Percentiles rank a stretch among this genome's conserved stretches.
Evolutionary conservation across 106 monocot genomes (phyloP).

Genomic region (Dendrobium huoshanense): DNA sequence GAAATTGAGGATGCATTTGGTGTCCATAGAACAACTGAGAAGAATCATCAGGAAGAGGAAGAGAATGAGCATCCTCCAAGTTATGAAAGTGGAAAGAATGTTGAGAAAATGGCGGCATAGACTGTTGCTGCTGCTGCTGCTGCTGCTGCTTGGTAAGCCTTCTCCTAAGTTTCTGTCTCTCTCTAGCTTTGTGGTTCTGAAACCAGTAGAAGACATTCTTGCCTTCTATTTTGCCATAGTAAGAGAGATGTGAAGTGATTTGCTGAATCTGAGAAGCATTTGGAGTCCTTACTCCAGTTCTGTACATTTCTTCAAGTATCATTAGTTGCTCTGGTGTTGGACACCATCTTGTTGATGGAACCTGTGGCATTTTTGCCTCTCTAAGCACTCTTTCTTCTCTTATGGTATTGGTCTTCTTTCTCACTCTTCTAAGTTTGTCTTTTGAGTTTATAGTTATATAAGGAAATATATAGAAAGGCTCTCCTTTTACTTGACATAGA

Average conservation of each 20-base stretch:
- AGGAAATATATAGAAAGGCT: no score
- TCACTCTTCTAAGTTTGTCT: background rate
- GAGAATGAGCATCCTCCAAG: no score
- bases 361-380: constrained; percentile 47
- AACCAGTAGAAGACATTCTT: constrained; percentile 94
- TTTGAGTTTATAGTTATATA: background rate
- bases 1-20: background rate
- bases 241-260: constrained; percentile 58
- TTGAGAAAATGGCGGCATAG: background rate
- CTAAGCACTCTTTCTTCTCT: background rate
- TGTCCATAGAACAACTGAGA: background rate
- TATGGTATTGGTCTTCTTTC: background rate
- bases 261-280: constrained; percentile 69
- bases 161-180: constrained; percentile 59
- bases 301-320: constrained; percentile 79
- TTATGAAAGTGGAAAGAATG: no score
- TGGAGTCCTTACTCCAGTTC: constrained; percentile 63
- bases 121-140: background rate
- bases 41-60: constrained; percentile 1
- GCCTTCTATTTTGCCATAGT: constrained; percentile 71
- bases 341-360: constrained; percentile 65
- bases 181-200: constrained; percentile 85
- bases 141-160: constrained; percentile 50
- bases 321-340: constrained; percentile 84
- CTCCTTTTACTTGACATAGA: no score